Evolutionary conservation across 116 monocot species (phyloP), one percentile per base, ranked within the genome.

Genomic region (Phalaenopsis hybrid): DNA sequence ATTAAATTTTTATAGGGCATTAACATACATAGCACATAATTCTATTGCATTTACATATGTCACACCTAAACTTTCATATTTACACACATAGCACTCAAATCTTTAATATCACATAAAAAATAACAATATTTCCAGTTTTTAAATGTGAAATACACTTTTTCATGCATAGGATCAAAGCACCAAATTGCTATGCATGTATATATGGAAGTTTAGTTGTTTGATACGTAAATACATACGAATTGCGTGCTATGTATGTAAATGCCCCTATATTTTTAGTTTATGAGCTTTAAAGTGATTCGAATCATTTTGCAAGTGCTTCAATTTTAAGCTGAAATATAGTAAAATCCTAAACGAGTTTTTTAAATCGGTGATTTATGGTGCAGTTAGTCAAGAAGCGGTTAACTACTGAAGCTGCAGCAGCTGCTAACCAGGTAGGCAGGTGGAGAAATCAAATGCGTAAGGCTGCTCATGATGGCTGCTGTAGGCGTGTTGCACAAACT

Each of bases 391-490:
- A 94, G 81, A 95, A 89, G 79, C 81, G 89, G 8, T 81, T 99
- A 80, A 88, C 92, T 23, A 87, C 81, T 81, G 92, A 95, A 67
- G 91, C 85, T 43, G 92, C 90, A 48, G 88, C 93, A 44, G 86
- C 93, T 49, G 99, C 99, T 46, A 90, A 82, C 83, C 90, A 87
- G 33, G 92, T 90, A 86, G 91, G 99, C 73, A 86, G 94, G 72
- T 95, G 95, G 99, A 90, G 86, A 88, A 99, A 91, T 91, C 99
- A 95, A 82, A 99, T 94, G 95, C 95, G 80, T 76, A 92, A 88
- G 81, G 94, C 88, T 85, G 99, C 99, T 79, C 93, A 92, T 84
- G 91, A 93, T 91, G 99, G 99, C 67, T 99, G 99, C 77, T 99
- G 99, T 65, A 86, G 91, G 16, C 88, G 95, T 75, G 95, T 88